A percentile compares a stretch with the other conserved stretches of the same genome.
Conservation (phyloP, 169 alveolate species). For the Eimeria tenella region DNA sequence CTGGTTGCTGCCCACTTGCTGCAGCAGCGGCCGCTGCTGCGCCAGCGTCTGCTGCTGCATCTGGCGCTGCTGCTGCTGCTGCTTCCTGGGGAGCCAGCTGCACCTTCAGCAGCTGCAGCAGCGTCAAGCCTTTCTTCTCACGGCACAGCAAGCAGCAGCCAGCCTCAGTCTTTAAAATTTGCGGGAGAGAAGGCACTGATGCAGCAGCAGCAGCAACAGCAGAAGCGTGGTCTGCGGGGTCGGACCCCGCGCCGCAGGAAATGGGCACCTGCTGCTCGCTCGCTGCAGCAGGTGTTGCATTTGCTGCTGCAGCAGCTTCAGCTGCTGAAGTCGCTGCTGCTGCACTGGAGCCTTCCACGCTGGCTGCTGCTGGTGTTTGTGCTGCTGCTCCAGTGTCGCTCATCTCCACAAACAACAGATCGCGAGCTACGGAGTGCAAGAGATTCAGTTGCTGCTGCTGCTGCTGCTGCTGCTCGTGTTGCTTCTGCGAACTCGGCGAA, state of each 20-base stretch:
- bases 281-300: not conserved
- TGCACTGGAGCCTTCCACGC: not conserved
- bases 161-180: slow-evolving; percentile 24
- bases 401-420: slow-evolving; percentile 34
- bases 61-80: not conserved
- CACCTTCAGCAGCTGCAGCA: slow-evolving; percentile 50
- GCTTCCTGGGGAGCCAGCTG: slow-evolving; percentile 29
- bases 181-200: slow-evolving; percentile 51
- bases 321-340: slow-evolving; percentile 16
- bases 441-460: not conserved
- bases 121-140: slow-evolving; percentile 32
- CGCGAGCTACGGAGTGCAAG: not conserved
- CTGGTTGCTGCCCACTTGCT: not conserved
- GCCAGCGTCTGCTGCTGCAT: not conserved
- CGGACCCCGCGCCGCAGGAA: not conserved
- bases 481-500: no score
- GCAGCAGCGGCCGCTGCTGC: slow-evolving; percentile 11
- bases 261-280: not conserved
- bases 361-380: slow-evolving; percentile 50
- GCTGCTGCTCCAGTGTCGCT: slow-evolving; percentile 45
- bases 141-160: slow-evolving; percentile 64
- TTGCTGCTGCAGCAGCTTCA: slow-evolving; percentile 7
- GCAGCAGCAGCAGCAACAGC: slow-evolving; percentile 43
- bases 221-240: slow-evolving; percentile 26
- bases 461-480: not conserved